These are phyloP conservation scores for Clitocybe nebularis DNA, from an alignment of 1,284 basidiomycete genomes.

Conservation along the genomic window DNA sequence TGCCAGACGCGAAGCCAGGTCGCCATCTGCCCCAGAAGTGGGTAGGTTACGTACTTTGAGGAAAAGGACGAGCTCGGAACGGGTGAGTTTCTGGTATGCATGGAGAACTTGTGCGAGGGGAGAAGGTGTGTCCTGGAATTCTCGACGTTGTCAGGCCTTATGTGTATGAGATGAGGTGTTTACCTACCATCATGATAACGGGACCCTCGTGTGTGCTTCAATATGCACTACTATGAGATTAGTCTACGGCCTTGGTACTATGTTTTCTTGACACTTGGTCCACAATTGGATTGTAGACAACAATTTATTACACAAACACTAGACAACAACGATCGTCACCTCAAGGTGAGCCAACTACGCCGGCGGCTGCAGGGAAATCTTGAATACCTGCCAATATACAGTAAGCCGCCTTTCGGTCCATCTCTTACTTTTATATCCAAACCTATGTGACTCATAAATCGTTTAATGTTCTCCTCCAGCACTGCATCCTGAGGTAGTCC, in stretches of 20 bases:
- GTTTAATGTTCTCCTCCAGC: constrained; percentile 42
- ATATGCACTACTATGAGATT: too few relatives aligned
- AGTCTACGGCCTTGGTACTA: too few relatives aligned
- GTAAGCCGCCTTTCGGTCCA: constrained; percentile 9
- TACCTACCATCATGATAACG: constrained; percentile 14
- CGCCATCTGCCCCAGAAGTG: constrained; percentile 51
- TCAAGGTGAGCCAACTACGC: too few relatives aligned
- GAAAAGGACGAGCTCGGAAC: constrained; percentile 68
- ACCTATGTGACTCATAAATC: constrained; percentile 57
- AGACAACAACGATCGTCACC: too few relatives aligned
- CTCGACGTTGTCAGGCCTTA: constrained; percentile 7
- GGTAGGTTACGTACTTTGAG: constrained; percentile 66
- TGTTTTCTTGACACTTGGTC: too few relatives aligned
- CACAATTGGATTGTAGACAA: too few relatives aligned
- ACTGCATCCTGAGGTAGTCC: constrained; percentile 38
- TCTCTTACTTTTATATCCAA: constrained; percentile 13
- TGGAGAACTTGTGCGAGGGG: constrained; percentile 48
- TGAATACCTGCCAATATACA: too few relatives aligned
- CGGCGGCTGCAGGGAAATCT: too few relatives aligned
- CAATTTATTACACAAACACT: too few relatives aligned
- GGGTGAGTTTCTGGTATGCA: constrained; percentile 66
- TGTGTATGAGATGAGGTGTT: background rate
- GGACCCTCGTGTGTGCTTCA: too few relatives aligned
- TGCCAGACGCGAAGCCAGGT: constrained; percentile 64
- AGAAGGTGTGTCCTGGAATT: constrained; percentile 29